A percentile compares a stretch with the other conserved stretches of the same genome.
Evolutionary conservation across 768 basidiomycete genomes (phyloP).

Genomic region (Tremella yokohamensis): DNA sequence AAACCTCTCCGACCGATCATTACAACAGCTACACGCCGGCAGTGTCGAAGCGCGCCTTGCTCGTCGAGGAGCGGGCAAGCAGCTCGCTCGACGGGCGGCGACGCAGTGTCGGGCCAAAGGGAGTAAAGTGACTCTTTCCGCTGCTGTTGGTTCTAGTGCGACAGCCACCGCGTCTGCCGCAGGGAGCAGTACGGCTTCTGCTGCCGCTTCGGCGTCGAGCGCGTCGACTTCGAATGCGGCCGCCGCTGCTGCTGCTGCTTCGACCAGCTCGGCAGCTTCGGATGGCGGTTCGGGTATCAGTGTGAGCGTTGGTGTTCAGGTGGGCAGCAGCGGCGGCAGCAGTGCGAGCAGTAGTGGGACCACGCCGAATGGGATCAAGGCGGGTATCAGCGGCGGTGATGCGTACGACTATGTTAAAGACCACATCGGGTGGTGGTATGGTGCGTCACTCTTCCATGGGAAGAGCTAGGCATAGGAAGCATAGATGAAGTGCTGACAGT

Average conservation of each 20-base stretch:
- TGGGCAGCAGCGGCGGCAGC: background rate
- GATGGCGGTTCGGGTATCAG: background rate
- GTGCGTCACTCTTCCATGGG: no score
- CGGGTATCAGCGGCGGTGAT: slow-evolving; percentile 49
- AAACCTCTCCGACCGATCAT: no score
- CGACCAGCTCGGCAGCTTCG: slow-evolving; percentile 15
- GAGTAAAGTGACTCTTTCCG: background rate
- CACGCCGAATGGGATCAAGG: slow-evolving; percentile 45
- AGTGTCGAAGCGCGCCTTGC: slow-evolving; percentile 1
- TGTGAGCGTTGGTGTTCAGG: background rate
- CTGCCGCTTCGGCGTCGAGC: slow-evolving; percentile 8
- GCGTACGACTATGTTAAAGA: slow-evolving; percentile 27
- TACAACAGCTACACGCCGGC: no score
- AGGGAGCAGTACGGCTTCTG: slow-evolving; percentile 9
- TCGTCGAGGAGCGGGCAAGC: background rate
- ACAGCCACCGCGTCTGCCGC: background rate
- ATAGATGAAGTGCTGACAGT: background rate
- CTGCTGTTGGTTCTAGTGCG: background rate
- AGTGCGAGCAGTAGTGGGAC: background rate
- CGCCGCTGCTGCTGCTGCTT: slow-evolving; percentile 12
- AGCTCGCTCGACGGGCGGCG: background rate
- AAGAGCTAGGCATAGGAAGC: background rate
- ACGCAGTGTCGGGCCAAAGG: slow-evolving; percentile 1
- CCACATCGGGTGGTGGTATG: slow-evolving; percentile 51
- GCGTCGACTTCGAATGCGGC: slow-evolving; percentile 9